Base-by-base conservation (phyloP, 2,329 filamentous ascomycete species). In the Geosmithia putterillii region DNA sequence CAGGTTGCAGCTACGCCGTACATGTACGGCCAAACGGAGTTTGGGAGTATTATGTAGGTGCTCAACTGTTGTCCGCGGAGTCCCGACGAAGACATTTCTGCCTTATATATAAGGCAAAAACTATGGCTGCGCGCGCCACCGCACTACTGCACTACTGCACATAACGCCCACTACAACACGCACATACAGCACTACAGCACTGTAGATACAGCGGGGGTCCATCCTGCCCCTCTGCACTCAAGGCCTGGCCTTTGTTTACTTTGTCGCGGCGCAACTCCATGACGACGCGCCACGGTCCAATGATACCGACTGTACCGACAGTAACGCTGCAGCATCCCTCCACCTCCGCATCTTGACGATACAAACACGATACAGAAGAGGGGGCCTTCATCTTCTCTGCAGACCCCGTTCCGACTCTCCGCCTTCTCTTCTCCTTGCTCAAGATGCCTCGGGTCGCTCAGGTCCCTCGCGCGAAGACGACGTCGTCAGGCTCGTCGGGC, bases 401-500 rank as follows among this genome's bases (percentile, higher is more conserved):
- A 23, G 18, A n/a, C 38, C 20, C 9, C 18, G 7, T 28, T 34
- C 17, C 25, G n/a, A 21, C 20, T 15, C 18, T 40, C 5, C 32
- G 17, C 23, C 23, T 15, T 32, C 10, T 32, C 28, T 32, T 32
- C 10, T 32, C 10, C 28, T n/a, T n/a, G n/a, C n/a, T n/a, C 21
- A 43, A 17, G 10, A 79, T 79, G 74, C 70, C 74, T 65, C 73
- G 74, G 54, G 73, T 77, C 50, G 69, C 73, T 45, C 72, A 77
- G 54, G 64, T 60, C 28, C 67, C 72, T 50, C 73, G 74, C 50
- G 59, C 68, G 42, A 69, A 65, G 52, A 65, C 68, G 57, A 62
- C 64, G 36, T 63, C 66, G 17, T 70, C 71, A 28, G 68, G 65
- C 44, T 67, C 70, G 41, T 52, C 64, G 23, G 63, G 63, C 39